Evolutionary conservation across 305 asterid genomes (phyloP).

Genomic region (Petunia hybrid): DNA sequence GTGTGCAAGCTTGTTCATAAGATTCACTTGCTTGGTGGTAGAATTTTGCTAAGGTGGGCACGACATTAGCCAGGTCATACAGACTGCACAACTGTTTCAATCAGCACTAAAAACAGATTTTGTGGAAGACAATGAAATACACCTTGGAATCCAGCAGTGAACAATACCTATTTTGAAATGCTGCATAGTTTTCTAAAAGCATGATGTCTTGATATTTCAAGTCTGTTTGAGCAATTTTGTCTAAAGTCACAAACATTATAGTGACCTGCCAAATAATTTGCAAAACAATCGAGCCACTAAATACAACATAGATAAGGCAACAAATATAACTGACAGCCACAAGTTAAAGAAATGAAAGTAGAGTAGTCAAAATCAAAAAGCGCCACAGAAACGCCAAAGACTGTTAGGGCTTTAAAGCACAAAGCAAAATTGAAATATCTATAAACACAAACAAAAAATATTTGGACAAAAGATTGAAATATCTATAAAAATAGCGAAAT

Average conservation of each 20-base stretch:
- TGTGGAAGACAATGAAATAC: background rate
- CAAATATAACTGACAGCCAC: constrained; percentile 24
- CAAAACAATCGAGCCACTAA: constrained; percentile 27
- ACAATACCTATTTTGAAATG: constrained; percentile 91
- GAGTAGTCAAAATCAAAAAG: no score
- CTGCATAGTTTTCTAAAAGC: constrained; percentile 95
- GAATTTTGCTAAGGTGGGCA: constrained; percentile 92
- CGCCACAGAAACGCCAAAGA: no score
- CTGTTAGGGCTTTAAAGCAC: no score
- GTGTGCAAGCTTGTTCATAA: constrained; percentile 96
- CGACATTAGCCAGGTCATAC: constrained; percentile 97
- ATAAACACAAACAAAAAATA: no score
- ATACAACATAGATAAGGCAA: background rate
- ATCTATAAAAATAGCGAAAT: no score
- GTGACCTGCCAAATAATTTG: constrained; percentile 76
- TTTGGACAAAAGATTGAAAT: no score
- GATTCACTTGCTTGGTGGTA: constrained; percentile 99
- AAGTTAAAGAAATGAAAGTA: no score
- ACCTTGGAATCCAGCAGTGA: background rate
- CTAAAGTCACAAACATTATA: constrained; percentile 95
- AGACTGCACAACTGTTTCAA: constrained; percentile 69
- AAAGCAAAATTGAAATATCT: no score
- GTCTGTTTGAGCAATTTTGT: constrained; percentile 92
- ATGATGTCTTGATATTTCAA: constrained; percentile 83
- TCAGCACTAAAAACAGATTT: constrained; percentile 34